A percentile compares a stretch with the other conserved stretches of the same genome.
These are phyloP conservation scores for Aspergillus cavernicola DNA, from an alignment of 495 filamentous ascomycete genomes.

Conservation along the genomic window DNA sequence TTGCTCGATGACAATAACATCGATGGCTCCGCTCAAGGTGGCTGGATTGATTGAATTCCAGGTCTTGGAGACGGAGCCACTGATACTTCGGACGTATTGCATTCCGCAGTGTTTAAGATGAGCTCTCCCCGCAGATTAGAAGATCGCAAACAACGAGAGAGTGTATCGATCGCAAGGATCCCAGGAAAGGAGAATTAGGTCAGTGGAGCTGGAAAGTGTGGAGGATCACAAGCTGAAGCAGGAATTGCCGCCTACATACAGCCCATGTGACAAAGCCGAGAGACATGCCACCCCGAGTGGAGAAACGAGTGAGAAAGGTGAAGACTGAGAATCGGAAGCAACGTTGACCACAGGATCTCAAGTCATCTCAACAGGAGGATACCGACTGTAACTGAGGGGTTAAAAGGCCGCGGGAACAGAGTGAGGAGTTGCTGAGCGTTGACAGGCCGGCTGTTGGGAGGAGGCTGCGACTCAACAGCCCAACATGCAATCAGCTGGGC, in stretches of 20 bases:
- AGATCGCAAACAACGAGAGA: slow-evolving; percentile 2
- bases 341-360: slow-evolving; percentile 1
- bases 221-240: slow-evolving; percentile 12
- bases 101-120: slow-evolving; percentile 48
- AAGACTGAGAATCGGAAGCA: slow-evolving; percentile 3
- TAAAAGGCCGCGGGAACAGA: background rate
- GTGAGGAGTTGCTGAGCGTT: slow-evolving; percentile 1
- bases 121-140: slow-evolving; percentile 16
- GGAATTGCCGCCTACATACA: slow-evolving; percentile 36
- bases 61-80: slow-evolving; percentile 93
- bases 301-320: slow-evolving; percentile 11
- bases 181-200: slow-evolving; percentile 16
- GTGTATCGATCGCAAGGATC: slow-evolving; percentile 2
- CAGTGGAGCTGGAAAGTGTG: slow-evolving; percentile 7
- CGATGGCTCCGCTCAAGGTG: slow-evolving; percentile 94
- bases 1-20: slow-evolving; percentile 98
- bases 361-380: slow-evolving; percentile 1
- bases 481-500: slow-evolving; percentile 12
- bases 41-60: slow-evolving; percentile 99
- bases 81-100: slow-evolving; percentile 97
- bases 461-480: slow-evolving; percentile 20
- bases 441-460: slow-evolving; percentile 15
- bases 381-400: background rate
- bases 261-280: slow-evolving; percentile 42
- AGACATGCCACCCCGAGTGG: slow-evolving; percentile 25